phyloP scores from a whole-genome alignment of 2,329 filamentous ascomycete species.

The Cladosporium phlei region DNA sequence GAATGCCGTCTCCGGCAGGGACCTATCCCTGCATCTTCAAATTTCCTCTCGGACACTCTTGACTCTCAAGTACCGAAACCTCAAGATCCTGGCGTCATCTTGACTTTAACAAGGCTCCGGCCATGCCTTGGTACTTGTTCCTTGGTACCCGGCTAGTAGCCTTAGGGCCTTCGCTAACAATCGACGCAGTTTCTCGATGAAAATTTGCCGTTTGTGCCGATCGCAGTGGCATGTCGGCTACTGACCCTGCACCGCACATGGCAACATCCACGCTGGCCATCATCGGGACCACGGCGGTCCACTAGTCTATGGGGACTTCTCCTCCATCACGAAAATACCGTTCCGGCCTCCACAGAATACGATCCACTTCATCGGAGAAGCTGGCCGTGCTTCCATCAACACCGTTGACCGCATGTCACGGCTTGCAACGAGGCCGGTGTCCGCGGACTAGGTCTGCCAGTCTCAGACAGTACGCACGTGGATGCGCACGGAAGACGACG shows the following conservation, averaged over 20 bases:
- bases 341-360: no score
- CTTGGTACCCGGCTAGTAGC: not conserved
- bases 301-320: not conserved
- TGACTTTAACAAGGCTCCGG: constrained; percentile 4
- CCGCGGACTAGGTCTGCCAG: no score
- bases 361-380: not conserved
- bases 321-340: no score
- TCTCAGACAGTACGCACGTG: no score
- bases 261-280: no score
- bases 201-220: not conserved
- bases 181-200: constrained; percentile 1
- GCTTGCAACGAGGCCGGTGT: no score
- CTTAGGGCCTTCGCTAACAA: not conserved
- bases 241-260: not conserved
- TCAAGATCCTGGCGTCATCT: not conserved
- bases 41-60: not conserved
- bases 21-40: no score
- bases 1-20: no score
- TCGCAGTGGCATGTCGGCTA: not conserved
- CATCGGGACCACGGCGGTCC: not conserved
- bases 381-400: constrained; percentile 2
- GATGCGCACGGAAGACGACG: no score
- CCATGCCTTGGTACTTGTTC: not conserved
- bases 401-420: no score
- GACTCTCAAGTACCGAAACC: not conserved